phyloP scores from a whole-genome alignment of 768 basidiomycete genomes.

The Phlebiopsis gigantea region DNA sequence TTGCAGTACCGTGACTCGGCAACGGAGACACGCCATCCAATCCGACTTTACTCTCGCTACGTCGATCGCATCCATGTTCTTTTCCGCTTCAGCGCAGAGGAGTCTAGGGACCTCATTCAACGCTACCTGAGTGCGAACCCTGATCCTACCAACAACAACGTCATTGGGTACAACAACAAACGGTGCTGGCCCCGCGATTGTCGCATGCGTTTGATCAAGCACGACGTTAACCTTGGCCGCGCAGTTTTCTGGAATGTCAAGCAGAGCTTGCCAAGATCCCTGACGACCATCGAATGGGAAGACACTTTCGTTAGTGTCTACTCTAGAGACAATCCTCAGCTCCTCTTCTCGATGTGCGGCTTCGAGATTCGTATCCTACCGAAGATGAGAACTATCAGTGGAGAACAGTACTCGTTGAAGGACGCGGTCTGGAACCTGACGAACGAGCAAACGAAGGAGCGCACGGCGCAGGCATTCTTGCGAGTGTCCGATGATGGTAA shows the following conservation, averaged over 20 bases:
- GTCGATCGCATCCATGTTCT: constrained; percentile 93
- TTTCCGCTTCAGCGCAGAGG: constrained; percentile 97
- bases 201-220: constrained; percentile 98
- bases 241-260: constrained; percentile 99
- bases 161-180: constrained; percentile 99
- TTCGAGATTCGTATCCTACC: constrained; percentile 98
- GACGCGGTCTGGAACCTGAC: constrained; percentile 97
- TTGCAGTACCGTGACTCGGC: constrained; percentile 92
- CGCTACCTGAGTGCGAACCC: constrained; percentile 96
- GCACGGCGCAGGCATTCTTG: constrained; percentile 96
- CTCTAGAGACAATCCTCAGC: constrained; percentile 95
- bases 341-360: constrained; percentile 98
- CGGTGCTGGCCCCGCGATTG: constrained; percentile 99
- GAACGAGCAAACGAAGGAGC: constrained; percentile 95
- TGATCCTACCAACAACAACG: constrained; percentile 98
- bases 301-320: constrained; percentile 97
- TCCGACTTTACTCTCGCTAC: constrained; percentile 95
- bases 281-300: constrained; percentile 99
- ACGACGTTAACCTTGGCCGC: constrained; percentile 96
- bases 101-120: constrained; percentile 95
- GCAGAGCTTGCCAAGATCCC: constrained; percentile 88
- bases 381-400: constrained; percentile 91
- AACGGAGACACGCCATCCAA: constrained; percentile 96
- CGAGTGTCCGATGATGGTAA: constrained; percentile 87
- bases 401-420: constrained; percentile 95